Percentiles rank a stretch among this genome's conserved stretches.
Evolutionary conservation across 2,329 filamentous ascomycete species (phyloP).

Genomic region (Trichoderma koningii): DNA sequence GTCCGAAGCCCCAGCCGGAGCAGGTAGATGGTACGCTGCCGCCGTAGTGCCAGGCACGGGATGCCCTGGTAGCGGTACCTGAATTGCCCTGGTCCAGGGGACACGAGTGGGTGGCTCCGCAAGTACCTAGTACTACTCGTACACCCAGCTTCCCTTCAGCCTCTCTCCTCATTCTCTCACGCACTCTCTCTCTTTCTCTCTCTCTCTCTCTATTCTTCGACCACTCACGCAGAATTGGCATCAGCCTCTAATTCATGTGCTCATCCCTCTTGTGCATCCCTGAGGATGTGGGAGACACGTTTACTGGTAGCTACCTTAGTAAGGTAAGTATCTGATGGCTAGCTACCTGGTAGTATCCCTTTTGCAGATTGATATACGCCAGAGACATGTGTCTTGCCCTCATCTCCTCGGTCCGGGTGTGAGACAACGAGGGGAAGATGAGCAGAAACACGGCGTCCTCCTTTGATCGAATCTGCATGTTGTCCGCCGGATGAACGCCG

Average conservation of each 20-base stretch:
- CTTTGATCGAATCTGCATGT: not conserved
- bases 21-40: not conserved
- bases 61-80: not conserved
- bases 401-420: not conserved
- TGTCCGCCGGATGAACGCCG: not conserved
- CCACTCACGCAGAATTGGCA: not conserved
- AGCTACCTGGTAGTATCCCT: not conserved
- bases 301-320: not conserved
- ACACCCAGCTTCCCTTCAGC: not conserved
- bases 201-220: too few species aligned
- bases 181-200: not conserved
- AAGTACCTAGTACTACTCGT: not conserved
- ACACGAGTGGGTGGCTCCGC: not conserved
- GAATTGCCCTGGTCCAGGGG: not conserved
- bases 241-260: not conserved
- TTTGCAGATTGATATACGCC: not conserved
- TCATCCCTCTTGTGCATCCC: too few species aligned
- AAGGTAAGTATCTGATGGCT: not conserved
- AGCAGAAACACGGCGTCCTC: constrained; percentile 1
- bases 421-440: constrained; percentile 3
- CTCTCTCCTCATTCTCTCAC: not conserved
- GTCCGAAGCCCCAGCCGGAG: not conserved
- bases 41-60: constrained; percentile 13
- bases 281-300: too few species aligned
- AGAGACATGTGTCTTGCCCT: constrained; percentile 3